phyloP scores from a whole-genome alignment of 73 alveolate genomes.

The Paramecium bursaria region DNA sequence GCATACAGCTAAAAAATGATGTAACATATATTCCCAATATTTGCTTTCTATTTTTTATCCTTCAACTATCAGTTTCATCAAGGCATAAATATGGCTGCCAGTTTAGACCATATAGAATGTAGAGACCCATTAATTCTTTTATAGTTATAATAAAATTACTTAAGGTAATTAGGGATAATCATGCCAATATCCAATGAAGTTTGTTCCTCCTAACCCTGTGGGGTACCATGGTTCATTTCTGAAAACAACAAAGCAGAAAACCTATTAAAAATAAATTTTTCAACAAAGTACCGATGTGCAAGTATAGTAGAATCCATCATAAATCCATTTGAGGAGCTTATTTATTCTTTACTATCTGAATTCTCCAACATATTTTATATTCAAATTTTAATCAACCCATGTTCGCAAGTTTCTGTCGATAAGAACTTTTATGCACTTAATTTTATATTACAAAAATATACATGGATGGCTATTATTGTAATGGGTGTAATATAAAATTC shows the following conservation, averaged over 20 bases:
- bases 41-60: conserved; percentile 23
- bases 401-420: no score
- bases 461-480: no score
- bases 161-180: conserved; percentile 20
- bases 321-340: conserved; percentile 47
- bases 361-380: conserved; percentile 18
- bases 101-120: conserved; percentile 49
- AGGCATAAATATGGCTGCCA: conserved; percentile 40
- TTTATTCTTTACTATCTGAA: conserved; percentile 5
- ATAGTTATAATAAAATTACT: conserved; percentile 4
- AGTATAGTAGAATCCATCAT: conserved; percentile 46
- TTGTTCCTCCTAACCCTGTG: conserved; percentile 30
- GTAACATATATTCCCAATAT: conserved; percentile 61
- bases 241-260: neutral
- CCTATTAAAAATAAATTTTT: neutral
- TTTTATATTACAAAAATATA: no score
- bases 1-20: conserved; percentile 36
- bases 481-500: no score
- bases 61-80: conserved; percentile 3
- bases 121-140: conserved; percentile 1
- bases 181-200: conserved; percentile 16
- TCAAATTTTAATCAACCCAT: no score
- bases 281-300: conserved; percentile 29
- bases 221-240: conserved; percentile 59
- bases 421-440: no score